Conservation (phyloP, 179 eudicot genomes). For the Heliamphora pulchella region DNA sequence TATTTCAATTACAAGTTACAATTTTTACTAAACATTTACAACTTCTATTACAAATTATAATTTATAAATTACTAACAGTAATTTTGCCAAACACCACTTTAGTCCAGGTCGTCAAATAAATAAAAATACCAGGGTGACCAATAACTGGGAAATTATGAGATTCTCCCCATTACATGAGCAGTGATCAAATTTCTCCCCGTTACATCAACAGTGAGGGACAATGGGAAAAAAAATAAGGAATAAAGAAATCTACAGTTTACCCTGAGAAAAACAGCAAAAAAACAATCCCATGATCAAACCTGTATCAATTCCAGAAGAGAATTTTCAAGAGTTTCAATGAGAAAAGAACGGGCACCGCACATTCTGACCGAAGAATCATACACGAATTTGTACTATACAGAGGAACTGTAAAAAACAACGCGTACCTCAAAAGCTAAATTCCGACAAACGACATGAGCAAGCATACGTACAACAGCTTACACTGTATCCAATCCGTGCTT, state of each 20-base stretch:
- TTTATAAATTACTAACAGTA: no score
- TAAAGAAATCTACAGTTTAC: neutral
- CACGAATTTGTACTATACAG: conserved; percentile 19
- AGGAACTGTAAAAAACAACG: neutral
- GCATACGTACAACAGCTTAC: conserved; percentile 9
- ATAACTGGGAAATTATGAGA: neutral
- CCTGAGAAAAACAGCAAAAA: neutral
- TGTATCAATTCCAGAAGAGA: neutral
- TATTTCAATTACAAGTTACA: no score
- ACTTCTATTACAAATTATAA: no score
- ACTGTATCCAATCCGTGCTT: neutral
- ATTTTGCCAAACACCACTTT: no score
- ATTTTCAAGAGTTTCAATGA: neutral
- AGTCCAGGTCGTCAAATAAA: no score
- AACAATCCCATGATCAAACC: neutral
- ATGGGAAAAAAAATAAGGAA: neutral
- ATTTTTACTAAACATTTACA: no score
- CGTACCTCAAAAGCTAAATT: conserved; percentile 3
- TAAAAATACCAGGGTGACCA: neutral
- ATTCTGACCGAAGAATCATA: neutral
- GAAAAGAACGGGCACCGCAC: neutral
- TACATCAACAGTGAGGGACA: neutral
- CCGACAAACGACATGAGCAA: neutral
- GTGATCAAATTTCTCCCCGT: neutral
- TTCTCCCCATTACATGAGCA: no score